Base-by-base conservation (phyloP, 768 basidiomycete genomes). In the Tylopilus felleus region DNA sequence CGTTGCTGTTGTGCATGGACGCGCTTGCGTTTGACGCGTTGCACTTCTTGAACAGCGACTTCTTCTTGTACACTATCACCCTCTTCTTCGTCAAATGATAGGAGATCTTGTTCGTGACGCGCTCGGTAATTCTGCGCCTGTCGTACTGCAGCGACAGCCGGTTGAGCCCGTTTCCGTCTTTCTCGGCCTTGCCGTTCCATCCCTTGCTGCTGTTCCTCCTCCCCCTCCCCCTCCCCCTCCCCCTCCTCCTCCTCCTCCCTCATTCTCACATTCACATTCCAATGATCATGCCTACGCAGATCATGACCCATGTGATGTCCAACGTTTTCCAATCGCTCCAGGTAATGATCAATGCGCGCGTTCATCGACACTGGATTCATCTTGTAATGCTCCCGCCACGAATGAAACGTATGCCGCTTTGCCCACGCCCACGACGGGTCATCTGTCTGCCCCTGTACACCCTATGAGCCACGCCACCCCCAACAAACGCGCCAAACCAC, bases 301-400 rank as follows among this genome's bases (percentile, higher is more conserved):
- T 70, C 63, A 1, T 60, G 50, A 17, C 68, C 68, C 1, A 55
- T 10, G 42, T 60, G 57, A 49, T 71, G 68, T 1, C 58, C 54
- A 1, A 57, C 25, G 16, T 3, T 4, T 19, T 54, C 39, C 25
- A 71, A 38, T n/a, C 4, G 25, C 1, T 40, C 19, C 4, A 60
- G 33, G 53, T 77, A 75, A 45, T 27, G 43, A 25, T 56, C 60
- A 29, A 86, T 82, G 5, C 60, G 58, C n/a, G 3, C 43, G 53
- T 85, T 73, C 58, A 82, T 80, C 8, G 53, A 27, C 0, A 9
- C 53, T 17, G 70, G 45, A 51, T 84, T 73, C 49, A 71, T 81
- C 59, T 65, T 73, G 64, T 86, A 87, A 23, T 78, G 75, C 39
- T 85, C 78, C 14, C 84, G 77, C 86, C 85, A 87, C 16, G 83